Conservation (phyloP, 2,329 filamentous ascomycete species). For the Colletotrichum truncatum region DNA sequence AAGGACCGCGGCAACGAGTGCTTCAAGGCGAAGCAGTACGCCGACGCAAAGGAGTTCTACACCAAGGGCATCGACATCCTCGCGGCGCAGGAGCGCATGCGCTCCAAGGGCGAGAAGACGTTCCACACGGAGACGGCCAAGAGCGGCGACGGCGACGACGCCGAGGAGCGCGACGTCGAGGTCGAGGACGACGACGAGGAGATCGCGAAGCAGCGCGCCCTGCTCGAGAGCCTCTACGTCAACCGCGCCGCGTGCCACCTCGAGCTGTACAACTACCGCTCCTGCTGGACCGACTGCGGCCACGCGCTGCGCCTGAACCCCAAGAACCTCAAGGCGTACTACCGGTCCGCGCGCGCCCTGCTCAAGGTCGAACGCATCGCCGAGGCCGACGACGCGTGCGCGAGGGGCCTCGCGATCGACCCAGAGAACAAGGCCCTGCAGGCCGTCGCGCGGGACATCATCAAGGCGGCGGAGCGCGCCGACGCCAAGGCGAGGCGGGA, state of each 20-base stretch:
- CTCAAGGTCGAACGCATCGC: conserved; percentile 79
- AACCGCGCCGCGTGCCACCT: conserved; percentile 94
- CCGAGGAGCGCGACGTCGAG: conserved; percentile 48
- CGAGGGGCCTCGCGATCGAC: conserved; percentile 78
- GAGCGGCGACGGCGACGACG: conserved; percentile 38
- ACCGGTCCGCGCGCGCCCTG: conserved; percentile 82
- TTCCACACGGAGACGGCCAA: conserved; percentile 35
- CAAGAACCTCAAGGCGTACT: conserved; percentile 88
- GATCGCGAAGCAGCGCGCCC: conserved; percentile 65
- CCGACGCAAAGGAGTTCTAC: conserved; percentile 91
- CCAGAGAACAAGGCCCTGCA: conserved; percentile 73
- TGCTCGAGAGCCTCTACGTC: conserved; percentile 80
- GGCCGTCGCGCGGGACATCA: conserved; percentile 69
- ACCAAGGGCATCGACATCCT: conserved; percentile 83
- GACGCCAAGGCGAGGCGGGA: conserved; percentile 66
- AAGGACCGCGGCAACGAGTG: conserved; percentile 93
- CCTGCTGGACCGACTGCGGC: conserved; percentile 86
- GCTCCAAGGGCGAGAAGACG: conserved; percentile 47
- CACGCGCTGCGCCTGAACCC: conserved; percentile 81
- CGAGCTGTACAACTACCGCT: conserved; percentile 87
- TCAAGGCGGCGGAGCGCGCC: conserved; percentile 63
- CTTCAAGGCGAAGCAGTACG: conserved; percentile 77
- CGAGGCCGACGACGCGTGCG: conserved; percentile 84
- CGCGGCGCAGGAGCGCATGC: conserved; percentile 67
- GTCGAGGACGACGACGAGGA: conserved; percentile 67